These are phyloP conservation scores for Auxenochlorella pyrenoidosa DNA, from an alignment of 139 green algal genomes.

Conservation along the genomic window DNA sequence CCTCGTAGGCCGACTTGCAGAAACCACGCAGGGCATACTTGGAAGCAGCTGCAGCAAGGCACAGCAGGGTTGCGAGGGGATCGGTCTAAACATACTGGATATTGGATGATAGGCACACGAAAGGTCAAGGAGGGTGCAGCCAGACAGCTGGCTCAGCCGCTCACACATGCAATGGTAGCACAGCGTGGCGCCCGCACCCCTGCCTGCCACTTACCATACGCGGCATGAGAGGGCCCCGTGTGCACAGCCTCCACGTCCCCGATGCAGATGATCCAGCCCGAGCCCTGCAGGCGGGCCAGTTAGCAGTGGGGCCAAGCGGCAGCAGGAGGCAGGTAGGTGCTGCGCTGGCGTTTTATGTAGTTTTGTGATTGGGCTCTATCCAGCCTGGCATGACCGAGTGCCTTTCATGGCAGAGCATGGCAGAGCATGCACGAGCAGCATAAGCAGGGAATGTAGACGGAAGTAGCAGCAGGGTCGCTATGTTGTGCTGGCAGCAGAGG, in stretches of 20 bases:
- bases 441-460: too few species aligned
- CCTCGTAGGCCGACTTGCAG: constrained; percentile 26
- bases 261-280: constrained; percentile 38
- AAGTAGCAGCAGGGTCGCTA: neutral
- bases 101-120: too few species aligned
- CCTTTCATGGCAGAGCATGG: too few species aligned
- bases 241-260: constrained; percentile 41
- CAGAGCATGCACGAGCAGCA: too few species aligned
- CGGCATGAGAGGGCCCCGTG: constrained; percentile 31
- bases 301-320: neutral
- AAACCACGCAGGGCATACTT: constrained; percentile 41
- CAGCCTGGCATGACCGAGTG: too few species aligned
- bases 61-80: too few species aligned
- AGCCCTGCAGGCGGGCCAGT: neutral
- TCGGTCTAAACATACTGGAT: too few species aligned
- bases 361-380: too few species aligned
- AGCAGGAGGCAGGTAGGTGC: neutral
- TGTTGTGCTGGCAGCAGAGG: neutral
- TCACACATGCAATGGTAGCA: too few species aligned
- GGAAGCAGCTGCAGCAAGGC: neutral
- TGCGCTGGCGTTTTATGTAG: neutral
- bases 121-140: too few species aligned
- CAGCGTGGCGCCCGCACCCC: too few species aligned
- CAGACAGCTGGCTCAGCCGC: too few species aligned
- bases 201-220: constrained; percentile 1